These are phyloP conservation scores for Malassezia caprae DNA, from an alignment of 1,284 basidiomycete genomes.

Conservation along the genomic window DNA sequence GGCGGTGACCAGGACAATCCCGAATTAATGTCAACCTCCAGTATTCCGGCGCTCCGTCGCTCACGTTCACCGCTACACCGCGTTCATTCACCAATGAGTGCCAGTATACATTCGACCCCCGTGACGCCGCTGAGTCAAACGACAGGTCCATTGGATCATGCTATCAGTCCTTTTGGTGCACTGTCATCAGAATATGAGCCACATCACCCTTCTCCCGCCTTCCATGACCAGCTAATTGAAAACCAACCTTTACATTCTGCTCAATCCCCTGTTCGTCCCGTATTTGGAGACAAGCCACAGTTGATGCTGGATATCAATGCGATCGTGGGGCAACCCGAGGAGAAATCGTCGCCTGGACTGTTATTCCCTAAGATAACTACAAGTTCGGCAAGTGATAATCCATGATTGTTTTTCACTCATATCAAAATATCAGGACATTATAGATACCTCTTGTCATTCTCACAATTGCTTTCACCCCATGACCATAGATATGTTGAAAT, in stretches of 20 bases:
- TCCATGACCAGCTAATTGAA: background rate
- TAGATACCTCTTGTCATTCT: background rate
- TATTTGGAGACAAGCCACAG: background rate
- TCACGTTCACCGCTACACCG: conserved; percentile 7
- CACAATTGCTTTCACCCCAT: background rate
- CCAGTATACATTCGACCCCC: background rate
- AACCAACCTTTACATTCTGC: background rate
- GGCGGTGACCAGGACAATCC: background rate
- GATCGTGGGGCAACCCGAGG: background rate
- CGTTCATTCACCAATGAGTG: background rate
- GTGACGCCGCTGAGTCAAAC: background rate
- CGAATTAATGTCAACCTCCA: background rate
- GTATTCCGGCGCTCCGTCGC: background rate
- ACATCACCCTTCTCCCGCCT: background rate
- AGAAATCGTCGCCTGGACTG: background rate
- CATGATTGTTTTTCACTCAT: background rate
- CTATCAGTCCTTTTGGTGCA: background rate
- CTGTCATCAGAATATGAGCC: background rate
- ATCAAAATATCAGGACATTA: background rate
- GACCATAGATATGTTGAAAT: background rate
- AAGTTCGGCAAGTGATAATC: conserved; percentile 7
- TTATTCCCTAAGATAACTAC: conserved; percentile 7
- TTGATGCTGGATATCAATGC: conserved; percentile 1
- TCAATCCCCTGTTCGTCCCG: background rate
- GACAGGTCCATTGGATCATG: conserved; percentile 6